Evolutionary conservation across 495 filamentous ascomycete genomes (phyloP), one percentile per base, ranked within the genome.

Genomic region (Cenococcum geophilum): DNA sequence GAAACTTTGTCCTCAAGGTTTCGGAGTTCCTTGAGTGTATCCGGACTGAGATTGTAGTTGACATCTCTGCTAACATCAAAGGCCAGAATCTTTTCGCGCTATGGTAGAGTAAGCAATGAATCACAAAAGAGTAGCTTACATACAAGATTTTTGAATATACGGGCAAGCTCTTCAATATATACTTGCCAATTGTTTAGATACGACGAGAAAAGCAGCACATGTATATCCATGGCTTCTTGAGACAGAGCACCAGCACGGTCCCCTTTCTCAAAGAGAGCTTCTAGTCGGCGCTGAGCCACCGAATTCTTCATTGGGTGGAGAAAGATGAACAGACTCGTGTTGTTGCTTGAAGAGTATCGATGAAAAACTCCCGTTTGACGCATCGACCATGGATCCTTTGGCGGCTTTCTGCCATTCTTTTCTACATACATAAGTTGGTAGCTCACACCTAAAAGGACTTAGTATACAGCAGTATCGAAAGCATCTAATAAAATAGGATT

Each of bases 381-480:
- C 18, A 58, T 59, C 36, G 60, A 63, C 60, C 60, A 63, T 40
- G 55, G 60, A 35, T 63, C 55, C n/a, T 43, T 43, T 1, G 40
- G 42, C n/a, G 18, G 1, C 12, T 10, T 16, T 27, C 51, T 37
- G 10, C 60, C 60, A 37, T 43, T 63, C 12, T 25, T 42, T 27
- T 63, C 42, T 8, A 63, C 56, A 42, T 63, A 63, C 56, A 59
- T 63, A 14, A 63, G 32, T 40, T 63, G 60, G 40, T 63, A 63
- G 55, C 42, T 51, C 6, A 63, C 18, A n/a, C 59, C 60, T 63
- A 27, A 14, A 8, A 8, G 2, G 18, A 9, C 16, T 37, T 21
- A 25, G 16, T 32, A 27, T 36, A 60, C 14, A 22, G 25, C 18
- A 5, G 36, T 23, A 11, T n/a, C n/a, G n/a, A n/a, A n/a, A n/a